These are phyloP conservation scores for Pelargonium nanum DNA, from an alignment of 345 rosid species.

Conservation along the genomic window DNA sequence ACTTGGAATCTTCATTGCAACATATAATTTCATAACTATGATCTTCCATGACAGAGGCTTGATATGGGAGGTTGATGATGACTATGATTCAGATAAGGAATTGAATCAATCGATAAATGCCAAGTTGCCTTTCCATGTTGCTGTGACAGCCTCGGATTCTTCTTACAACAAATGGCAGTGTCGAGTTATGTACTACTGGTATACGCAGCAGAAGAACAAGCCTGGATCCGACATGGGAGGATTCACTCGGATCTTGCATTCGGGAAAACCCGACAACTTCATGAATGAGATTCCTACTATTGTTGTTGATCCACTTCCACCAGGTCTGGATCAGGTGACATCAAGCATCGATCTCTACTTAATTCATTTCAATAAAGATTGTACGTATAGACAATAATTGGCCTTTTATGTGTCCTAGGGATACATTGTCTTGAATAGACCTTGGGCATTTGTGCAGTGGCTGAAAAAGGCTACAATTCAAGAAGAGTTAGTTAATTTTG, in stretches of 20 bases:
- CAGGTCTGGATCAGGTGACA: slow-evolving; percentile 71
- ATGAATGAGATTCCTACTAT: slow-evolving; percentile 88
- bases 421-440: slow-evolving; percentile 88
- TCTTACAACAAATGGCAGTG: slow-evolving; percentile 92
- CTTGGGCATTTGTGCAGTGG: slow-evolving; percentile 99
- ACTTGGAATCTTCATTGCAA: slow-evolving; percentile 60
- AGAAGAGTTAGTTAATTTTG: slow-evolving; percentile 64
- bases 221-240: slow-evolving; percentile 94
- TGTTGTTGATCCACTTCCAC: slow-evolving; percentile 88
- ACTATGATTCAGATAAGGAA: slow-evolving; percentile 23
- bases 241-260: slow-evolving; percentile 85
- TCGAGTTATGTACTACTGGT: slow-evolving; percentile 95
- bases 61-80: slow-evolving; percentile 19
- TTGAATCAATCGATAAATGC: slow-evolving; percentile 28
- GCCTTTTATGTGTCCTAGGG: slow-evolving; percentile 39
- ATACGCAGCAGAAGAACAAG: slow-evolving; percentile 58
- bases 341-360: not conserved
- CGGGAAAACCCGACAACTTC: slow-evolving; percentile 73
- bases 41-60: slow-evolving; percentile 33
- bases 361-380: not conserved
- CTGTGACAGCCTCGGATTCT: slow-evolving; percentile 85
- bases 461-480: slow-evolving; percentile 75
- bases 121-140: slow-evolving; percentile 56
- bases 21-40: slow-evolving; percentile 63
- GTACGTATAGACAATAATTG: not conserved